Conservation (phyloP, 345 rosid species). For the Rhizophora apiculata region DNA sequence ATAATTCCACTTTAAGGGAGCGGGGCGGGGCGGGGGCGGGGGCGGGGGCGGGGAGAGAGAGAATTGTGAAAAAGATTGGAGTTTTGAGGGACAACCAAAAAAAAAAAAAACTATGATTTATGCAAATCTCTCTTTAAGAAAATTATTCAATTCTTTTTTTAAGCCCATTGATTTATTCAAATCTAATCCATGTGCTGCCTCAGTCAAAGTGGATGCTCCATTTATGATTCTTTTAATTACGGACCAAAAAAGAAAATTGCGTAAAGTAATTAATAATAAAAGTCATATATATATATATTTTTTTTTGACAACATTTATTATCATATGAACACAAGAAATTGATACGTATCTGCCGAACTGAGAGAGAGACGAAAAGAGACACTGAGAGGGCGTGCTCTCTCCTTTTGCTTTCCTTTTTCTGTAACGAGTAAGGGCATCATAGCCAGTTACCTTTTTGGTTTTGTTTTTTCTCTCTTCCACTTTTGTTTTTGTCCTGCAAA, state of each 20-base stretch:
- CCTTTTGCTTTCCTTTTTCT: slow-evolving; percentile 11
- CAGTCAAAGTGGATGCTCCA: slow-evolving; percentile 18
- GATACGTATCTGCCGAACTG: too few relatives aligned
- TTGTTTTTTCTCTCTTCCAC: too few relatives aligned
- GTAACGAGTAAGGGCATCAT: slow-evolving; percentile 17
- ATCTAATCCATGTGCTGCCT: slow-evolving; percentile 19
- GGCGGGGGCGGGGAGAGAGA: background rate
- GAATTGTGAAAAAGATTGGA: slow-evolving; percentile 7
- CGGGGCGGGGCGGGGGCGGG: too few relatives aligned
- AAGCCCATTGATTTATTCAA: slow-evolving; percentile 4
- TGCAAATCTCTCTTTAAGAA: too few relatives aligned
- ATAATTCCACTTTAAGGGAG: background rate
- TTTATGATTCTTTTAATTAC: slow-evolving; percentile 26
- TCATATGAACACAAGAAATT: too few relatives aligned
- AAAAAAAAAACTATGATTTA: too few relatives aligned
- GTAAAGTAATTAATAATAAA: too few relatives aligned
- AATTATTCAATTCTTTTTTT: too few relatives aligned
- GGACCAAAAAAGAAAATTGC: background rate
- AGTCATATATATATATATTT: background rate
- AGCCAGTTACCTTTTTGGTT: slow-evolving; percentile 18
- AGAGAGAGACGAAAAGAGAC: background rate
- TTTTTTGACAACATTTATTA: background rate
- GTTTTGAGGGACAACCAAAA: background rate
- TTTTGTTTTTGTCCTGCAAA: slow-evolving; percentile 26
- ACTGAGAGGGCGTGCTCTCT: background rate